phyloP scores from a whole-genome alignment of 805 yeast species.

The Sporopachydermia quercuum region DNA sequence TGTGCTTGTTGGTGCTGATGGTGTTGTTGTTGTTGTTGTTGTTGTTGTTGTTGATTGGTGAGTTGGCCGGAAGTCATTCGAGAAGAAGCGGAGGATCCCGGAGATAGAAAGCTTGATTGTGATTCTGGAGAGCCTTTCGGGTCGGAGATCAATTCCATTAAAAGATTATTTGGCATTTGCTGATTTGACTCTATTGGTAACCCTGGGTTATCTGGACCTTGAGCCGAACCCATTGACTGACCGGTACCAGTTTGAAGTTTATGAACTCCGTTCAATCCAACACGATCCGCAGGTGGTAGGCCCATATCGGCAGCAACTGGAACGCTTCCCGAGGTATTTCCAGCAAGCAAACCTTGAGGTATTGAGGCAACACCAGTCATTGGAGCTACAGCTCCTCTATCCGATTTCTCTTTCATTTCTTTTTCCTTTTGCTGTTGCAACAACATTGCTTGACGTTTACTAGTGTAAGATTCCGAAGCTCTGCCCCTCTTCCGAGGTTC shows the following conservation, averaged over 20 bases:
- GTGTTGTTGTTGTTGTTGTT: slow-evolving; percentile 2
- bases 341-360: not conserved
- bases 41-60: slow-evolving; percentile 6
- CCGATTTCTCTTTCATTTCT: not conserved
- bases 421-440: not conserved
- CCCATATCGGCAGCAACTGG: not conserved
- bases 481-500: slow-evolving; percentile 32
- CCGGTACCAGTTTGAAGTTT: too few species aligned
- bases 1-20: slow-evolving; percentile 5
- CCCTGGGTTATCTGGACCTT: not conserved
- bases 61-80: slow-evolving; percentile 5
- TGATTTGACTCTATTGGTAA: not conserved
- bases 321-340: not conserved
- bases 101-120: not conserved
- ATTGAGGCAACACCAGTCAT: not conserved
- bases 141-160: not conserved
- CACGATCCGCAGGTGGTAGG: not conserved
- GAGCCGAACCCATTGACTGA: not conserved
- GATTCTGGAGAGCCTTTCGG: not conserved
- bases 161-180: not conserved
- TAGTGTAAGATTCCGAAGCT: slow-evolving; percentile 17
- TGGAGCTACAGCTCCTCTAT: not conserved
- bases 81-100: not conserved
- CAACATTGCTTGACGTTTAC: not conserved
- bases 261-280: not conserved